These are phyloP conservation scores for Neurospora tetraspora DNA, from an alignment of 495 filamentous ascomycete genomes.

Conservation along the genomic window DNA sequence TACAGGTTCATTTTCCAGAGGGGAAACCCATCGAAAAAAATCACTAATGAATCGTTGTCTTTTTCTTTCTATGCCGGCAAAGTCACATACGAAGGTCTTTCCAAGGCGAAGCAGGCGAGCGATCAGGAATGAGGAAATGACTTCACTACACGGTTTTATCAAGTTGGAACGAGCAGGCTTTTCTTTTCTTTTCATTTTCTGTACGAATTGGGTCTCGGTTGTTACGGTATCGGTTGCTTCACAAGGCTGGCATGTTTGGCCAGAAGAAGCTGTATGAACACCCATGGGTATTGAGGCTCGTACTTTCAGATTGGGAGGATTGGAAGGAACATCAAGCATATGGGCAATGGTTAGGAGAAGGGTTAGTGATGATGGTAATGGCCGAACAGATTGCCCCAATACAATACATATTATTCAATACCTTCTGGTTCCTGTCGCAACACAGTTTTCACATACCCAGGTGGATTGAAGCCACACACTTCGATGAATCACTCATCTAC, in stretches of 20 bases:
- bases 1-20: neutral
- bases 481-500: neutral
- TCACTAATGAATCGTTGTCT: neutral
- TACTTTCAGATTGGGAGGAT: neutral
- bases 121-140: neutral
- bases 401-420: neutral
- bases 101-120: neutral
- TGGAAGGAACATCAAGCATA: neutral
- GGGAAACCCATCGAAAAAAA: neutral
- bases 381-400: neutral
- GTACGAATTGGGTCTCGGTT: neutral
- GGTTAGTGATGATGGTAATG: neutral
- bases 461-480: neutral
- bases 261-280: neutral
- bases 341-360: neutral
- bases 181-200: neutral
- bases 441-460: too few species aligned
- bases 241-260: neutral
- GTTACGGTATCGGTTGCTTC: neutral
- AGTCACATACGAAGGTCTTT: neutral
- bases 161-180: neutral
- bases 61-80: neutral
- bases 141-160: neutral
- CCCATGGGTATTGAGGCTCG: neutral
- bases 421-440: neutral